Evolutionary conservation across 441 rosid genomes (phyloP).

Genomic region (Populus hybrid): DNA sequence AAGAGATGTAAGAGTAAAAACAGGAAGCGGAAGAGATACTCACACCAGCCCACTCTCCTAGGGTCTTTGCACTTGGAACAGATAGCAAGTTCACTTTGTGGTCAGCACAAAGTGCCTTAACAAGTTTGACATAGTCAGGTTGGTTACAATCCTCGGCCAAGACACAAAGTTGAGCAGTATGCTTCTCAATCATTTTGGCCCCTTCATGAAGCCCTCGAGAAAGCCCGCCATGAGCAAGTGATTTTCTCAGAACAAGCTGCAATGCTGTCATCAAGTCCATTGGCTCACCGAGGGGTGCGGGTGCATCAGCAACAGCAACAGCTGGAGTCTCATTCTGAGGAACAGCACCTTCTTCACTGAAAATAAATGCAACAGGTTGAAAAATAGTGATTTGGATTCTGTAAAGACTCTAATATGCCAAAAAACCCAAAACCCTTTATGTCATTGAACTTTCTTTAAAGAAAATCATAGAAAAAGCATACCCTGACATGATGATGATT

Average conservation of each 20-base stretch:
- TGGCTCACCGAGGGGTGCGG: conserved; percentile 48
- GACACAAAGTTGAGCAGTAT: conserved; percentile 69
- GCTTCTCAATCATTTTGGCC: conserved; percentile 87
- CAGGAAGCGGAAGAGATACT: conserved; percentile 22
- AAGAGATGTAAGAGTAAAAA: not conserved
- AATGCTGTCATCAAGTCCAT: conserved; percentile 82
- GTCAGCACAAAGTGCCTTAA: conserved; percentile 85
- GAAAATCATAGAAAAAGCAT: not conserved
- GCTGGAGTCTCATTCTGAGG: conserved; percentile 26
- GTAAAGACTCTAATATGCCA: not conserved
- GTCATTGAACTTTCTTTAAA: not conserved
- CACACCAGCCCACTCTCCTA: conserved; percentile 99
- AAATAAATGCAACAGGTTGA: not conserved
- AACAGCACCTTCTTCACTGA: conserved; percentile 64
- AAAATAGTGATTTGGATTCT: not conserved
- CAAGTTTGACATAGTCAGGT: conserved; percentile 82
- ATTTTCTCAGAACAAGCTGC: conserved; percentile 72
- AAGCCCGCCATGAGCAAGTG: conserved; percentile 83
- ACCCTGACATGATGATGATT: not conserved
- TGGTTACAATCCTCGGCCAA: conserved; percentile 94
- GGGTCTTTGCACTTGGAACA: conserved; percentile 83
- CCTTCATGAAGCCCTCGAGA: conserved; percentile 77
- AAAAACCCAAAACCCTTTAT: not conserved
- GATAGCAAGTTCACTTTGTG: conserved; percentile 61
- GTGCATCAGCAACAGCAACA: conserved; percentile 41